Percentiles rank a stretch among this genome's conserved stretches.
Conservation (phyloP, 495 filamentous ascomycete species). For the Talaromyces borbonicus region DNA sequence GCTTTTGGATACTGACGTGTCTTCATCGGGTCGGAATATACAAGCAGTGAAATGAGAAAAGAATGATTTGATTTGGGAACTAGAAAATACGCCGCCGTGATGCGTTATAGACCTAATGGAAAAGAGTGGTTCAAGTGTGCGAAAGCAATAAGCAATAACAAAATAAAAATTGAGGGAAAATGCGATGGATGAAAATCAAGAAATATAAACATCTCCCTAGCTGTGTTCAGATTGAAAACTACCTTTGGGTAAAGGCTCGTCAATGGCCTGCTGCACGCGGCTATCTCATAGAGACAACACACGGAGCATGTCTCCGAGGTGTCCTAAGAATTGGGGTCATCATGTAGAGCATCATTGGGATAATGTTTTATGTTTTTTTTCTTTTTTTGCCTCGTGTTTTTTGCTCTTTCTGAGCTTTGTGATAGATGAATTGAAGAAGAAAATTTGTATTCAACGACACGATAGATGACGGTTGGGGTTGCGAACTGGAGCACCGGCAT, state of each 20-base stretch:
- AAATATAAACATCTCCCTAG: conserved; percentile 8
- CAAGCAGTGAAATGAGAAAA: not conserved
- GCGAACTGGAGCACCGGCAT: conserved; percentile 1
- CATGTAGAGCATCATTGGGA: conserved; percentile 18
- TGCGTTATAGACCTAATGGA: no score
- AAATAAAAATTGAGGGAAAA: not conserved
- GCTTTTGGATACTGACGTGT: conserved; percentile 39
- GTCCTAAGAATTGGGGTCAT: conserved; percentile 19
- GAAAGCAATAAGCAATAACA: no score
- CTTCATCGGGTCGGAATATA: conserved; percentile 34
- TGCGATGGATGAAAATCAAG: no score
- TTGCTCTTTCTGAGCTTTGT: no score
- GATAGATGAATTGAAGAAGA: not conserved
- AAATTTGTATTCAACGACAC: not conserved
- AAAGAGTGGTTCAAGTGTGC: no score
- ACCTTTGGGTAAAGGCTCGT: conserved; percentile 26
- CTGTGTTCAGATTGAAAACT: conserved; percentile 30
- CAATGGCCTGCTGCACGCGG: conserved; percentile 27
- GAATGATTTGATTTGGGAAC: not conserved
- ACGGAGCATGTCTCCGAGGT: conserved; percentile 29
- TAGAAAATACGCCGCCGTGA: not conserved
- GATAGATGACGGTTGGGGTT: not conserved
- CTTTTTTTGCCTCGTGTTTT: no score
- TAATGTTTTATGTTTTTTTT: conserved; percentile 1
- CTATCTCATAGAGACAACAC: conserved; percentile 20